phyloP scores from a whole-genome alignment of 148 eudicot species.

The Camellia sinensis region DNA sequence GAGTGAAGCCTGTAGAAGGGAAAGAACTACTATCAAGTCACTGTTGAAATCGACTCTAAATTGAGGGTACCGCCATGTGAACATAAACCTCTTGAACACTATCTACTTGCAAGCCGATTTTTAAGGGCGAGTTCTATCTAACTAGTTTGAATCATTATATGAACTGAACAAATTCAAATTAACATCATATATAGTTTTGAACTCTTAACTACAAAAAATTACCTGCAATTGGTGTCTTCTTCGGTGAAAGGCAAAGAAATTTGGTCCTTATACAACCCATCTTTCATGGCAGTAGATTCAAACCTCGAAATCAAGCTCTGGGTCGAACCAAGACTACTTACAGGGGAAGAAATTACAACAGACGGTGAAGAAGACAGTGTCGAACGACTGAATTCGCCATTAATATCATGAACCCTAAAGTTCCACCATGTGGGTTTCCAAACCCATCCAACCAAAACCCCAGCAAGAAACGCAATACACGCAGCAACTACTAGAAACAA shows the following conservation, averaged over 20 bases:
- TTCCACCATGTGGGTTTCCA: slow-evolving; percentile 80
- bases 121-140: too few relatives aligned
- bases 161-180: not conserved
- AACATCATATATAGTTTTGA: not conserved
- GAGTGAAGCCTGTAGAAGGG: too few relatives aligned
- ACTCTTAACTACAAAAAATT: slow-evolving; percentile 10
- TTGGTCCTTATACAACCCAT: slow-evolving; percentile 20
- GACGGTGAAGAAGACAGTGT: slow-evolving; percentile 31
- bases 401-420: slow-evolving; percentile 20
- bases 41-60: too few relatives aligned
- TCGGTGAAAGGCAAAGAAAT: slow-evolving; percentile 5
- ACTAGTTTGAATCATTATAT: too few relatives aligned
- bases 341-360: slow-evolving; percentile 16
- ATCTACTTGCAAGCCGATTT: too few relatives aligned
- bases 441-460: slow-evolving; percentile 72
- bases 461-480: slow-evolving; percentile 74
- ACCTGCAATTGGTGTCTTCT: slow-evolving; percentile 42
- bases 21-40: too few relatives aligned
- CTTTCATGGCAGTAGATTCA: slow-evolving; percentile 19
- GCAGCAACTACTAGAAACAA: slow-evolving; percentile 51
- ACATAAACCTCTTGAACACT: too few relatives aligned
- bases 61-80: too few relatives aligned
- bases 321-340: slow-evolving; percentile 29
- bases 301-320: slow-evolving; percentile 24
- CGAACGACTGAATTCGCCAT: slow-evolving; percentile 42